Conservation (phyloP, 2,329 filamentous ascomycete species). For the Colletotrichum limetticola region DNA sequence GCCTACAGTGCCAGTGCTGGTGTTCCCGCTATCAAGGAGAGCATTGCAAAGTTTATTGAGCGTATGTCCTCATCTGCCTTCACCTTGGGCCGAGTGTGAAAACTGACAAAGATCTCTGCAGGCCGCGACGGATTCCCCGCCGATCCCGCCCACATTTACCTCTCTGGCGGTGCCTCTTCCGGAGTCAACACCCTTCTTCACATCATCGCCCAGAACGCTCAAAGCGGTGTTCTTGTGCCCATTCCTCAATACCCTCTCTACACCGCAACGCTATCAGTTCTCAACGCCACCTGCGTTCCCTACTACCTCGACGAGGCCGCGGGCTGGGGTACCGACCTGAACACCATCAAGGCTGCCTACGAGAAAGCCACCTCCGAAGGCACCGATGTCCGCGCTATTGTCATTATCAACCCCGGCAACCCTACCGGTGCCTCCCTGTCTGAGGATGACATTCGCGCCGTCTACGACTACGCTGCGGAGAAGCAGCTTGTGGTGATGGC, state of each 20-base stretch:
- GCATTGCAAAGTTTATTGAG: slow-evolving; percentile 93
- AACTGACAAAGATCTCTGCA: slow-evolving; percentile 46
- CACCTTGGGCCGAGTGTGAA: neutral
- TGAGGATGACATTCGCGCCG: slow-evolving; percentile 80
- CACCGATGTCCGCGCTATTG: slow-evolving; percentile 89
- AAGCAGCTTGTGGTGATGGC: slow-evolving; percentile 91
- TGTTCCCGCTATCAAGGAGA: slow-evolving; percentile 85
- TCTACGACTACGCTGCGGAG: slow-evolving; percentile 88
- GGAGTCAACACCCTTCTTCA: slow-evolving; percentile 95
- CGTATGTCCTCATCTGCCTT: slow-evolving; percentile 59
- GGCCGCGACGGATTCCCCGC: slow-evolving; percentile 89
- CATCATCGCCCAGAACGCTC: slow-evolving; percentile 81
- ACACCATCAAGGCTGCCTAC: slow-evolving; percentile 79
- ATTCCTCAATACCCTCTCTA: slow-evolving; percentile 99
- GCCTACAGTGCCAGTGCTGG: slow-evolving; percentile 97
- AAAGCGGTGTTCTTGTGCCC: slow-evolving; percentile 85
- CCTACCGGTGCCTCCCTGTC: slow-evolving; percentile 90
- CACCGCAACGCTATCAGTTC: slow-evolving; percentile 87
- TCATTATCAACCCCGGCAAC: slow-evolving; percentile 98
- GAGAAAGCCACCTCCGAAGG: slow-evolving; percentile 80
- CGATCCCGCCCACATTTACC: slow-evolving; percentile 84
- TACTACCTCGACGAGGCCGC: slow-evolving; percentile 92
- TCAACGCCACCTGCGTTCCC: slow-evolving; percentile 88
- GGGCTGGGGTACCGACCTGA: slow-evolving; percentile 88
- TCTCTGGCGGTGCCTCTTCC: slow-evolving; percentile 90